Percentiles rank a stretch among this genome's conserved stretches.
These are phyloP conservation scores for Aureobasidium mangrovei DNA, from an alignment of 2,329 filamentous ascomycete genomes.

Conservation along the genomic window DNA sequence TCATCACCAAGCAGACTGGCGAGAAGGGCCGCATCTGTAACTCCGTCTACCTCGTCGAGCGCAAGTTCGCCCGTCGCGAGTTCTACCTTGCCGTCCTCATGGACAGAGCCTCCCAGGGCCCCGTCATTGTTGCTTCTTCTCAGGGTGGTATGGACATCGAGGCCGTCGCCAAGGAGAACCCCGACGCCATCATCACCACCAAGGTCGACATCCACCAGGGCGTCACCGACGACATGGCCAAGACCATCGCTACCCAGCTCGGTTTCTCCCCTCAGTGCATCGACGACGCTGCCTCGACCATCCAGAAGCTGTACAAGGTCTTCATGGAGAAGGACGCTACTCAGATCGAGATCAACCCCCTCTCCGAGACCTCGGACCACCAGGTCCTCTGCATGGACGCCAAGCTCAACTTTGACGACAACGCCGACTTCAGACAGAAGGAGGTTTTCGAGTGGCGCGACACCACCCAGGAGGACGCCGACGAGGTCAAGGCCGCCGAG, in stretches of 20 bases:
- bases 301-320: constrained; percentile 98
- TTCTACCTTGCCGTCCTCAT: constrained; percentile 99
- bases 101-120: constrained; percentile 84
- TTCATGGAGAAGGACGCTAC: constrained; percentile 98
- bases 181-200: constrained; percentile 90
- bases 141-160: constrained; percentile 99
- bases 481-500: constrained; percentile 94
- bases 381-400: constrained; percentile 98
- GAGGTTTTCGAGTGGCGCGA: constrained; percentile 93
- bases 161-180: constrained; percentile 94
- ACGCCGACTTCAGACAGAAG: constrained; percentile 96
- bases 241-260: constrained; percentile 79
- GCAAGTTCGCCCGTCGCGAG: constrained; percentile 97
- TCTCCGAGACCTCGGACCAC: constrained; percentile 97
- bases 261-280: constrained; percentile 98
- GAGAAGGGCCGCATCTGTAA: constrained; percentile 89
- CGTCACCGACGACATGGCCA: constrained; percentile 91
- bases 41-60: constrained; percentile 97
- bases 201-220: constrained; percentile 88
- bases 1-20: constrained; percentile 98
- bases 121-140: constrained; percentile 94
- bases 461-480: constrained; percentile 87
- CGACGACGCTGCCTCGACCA: constrained; percentile 87
- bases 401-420: constrained; percentile 98
- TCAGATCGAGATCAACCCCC: constrained; percentile 99